Evolutionary conservation across 169 alveolate species (phyloP).

Genomic region (Miamiensis avidus): DNA sequence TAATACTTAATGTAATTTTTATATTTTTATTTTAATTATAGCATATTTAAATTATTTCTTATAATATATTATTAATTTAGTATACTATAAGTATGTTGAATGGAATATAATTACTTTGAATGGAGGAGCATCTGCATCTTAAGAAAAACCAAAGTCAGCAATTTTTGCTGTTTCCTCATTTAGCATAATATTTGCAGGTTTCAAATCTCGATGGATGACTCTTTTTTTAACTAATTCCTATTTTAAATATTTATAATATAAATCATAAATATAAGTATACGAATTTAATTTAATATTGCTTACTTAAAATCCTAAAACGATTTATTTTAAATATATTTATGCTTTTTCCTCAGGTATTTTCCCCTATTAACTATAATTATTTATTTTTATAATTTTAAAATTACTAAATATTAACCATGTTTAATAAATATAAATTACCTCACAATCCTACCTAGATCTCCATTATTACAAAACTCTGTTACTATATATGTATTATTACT

Average conservation of each 20-base stretch:
- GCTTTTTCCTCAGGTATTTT: slow-evolving; percentile 30
- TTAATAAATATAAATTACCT: no score
- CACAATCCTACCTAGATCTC: slow-evolving; percentile 41
- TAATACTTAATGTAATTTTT: background rate
- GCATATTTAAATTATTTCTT: no score
- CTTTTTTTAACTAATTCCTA: slow-evolving; percentile 25
- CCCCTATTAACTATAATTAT: background rate
- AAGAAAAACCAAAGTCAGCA: slow-evolving; percentile 49
- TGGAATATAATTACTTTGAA: slow-evolving; percentile 2
- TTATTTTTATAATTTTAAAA: no score
- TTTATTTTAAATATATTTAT: slow-evolving; percentile 6
- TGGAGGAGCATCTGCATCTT: slow-evolving; percentile 31
- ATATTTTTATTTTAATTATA: no score
- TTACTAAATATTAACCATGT: no score
- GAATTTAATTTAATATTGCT: no score
- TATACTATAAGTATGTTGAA: no score
- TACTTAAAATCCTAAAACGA: slow-evolving; percentile 27
- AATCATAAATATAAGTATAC: no score
- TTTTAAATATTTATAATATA: no score
- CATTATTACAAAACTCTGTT: slow-evolving; percentile 43
- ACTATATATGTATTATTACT: slow-evolving; percentile 22
- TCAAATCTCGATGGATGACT: slow-evolving; percentile 48
- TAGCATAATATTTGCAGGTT: slow-evolving; percentile 40
- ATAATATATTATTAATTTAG: no score
- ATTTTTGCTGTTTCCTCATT: slow-evolving; percentile 38